phyloP scores from a whole-genome alignment of 306 rosid genomes.

The Styphnolobium japonicum region DNA sequence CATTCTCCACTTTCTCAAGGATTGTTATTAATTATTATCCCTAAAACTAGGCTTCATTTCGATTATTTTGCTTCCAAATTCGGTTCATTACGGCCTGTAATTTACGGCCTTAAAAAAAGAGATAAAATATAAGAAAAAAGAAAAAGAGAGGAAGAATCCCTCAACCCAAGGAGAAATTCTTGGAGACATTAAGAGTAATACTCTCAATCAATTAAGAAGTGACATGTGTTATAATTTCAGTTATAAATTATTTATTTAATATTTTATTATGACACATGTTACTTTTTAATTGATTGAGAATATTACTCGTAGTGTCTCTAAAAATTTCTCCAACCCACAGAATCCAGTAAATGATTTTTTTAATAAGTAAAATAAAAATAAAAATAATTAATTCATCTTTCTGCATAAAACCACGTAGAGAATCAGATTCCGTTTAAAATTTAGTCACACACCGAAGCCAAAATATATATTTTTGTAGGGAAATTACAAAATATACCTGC shows the following conservation, averaged over 20 bases:
- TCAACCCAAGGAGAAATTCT: too few relatives aligned
- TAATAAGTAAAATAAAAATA: neutral
- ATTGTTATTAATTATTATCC: neutral
- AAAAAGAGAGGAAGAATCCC: neutral
- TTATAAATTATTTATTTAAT: too few relatives aligned
- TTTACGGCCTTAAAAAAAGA: neutral
- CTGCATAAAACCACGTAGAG: neutral
- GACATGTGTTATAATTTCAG: too few relatives aligned
- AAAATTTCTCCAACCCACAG: too few relatives aligned
- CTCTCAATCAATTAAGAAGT: too few relatives aligned
- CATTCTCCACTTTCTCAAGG: conserved; percentile 15
- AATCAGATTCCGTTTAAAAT: neutral
- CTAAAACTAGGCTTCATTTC: neutral
- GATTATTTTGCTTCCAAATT: neutral
- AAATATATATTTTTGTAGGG: neutral
- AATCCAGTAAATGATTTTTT: neutral
- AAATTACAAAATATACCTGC: neutral
- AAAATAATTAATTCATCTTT: neutral
- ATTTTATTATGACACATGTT: too few relatives aligned
- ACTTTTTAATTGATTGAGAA: too few relatives aligned
- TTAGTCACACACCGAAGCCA: neutral
- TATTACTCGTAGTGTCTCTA: too few relatives aligned
- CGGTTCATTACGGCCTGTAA: neutral
- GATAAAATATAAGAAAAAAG: neutral
- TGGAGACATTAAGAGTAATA: too few relatives aligned